Base-by-base conservation (phyloP, 768 basidiomycete species). In the Agaricus subrufescens region DNA sequence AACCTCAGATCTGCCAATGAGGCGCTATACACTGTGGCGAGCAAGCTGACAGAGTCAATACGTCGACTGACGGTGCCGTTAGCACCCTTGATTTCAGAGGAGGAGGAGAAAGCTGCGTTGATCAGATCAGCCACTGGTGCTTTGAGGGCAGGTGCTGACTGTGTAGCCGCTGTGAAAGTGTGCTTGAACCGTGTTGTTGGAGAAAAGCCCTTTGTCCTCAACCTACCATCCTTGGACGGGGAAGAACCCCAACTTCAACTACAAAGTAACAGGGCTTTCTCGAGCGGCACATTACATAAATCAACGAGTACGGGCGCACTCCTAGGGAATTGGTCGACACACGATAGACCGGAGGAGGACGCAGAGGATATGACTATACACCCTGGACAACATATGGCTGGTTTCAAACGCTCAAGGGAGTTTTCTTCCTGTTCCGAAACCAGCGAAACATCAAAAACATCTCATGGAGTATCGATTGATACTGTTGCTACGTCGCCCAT, bases 51-150 rank as follows among this genome's bases (percentile, higher is more conserved):
- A 52, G 89, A 95, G 63, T 86, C 91, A 4, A 90, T 96, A 25
- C 85, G 93, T 55, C 74, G 84, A 51, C 81, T 97, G 39, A 90
- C 91, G 8, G 59, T 75, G 26, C 75, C 76, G 4, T 63, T 75
- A 49, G 70, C 76, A 19, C 70, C 77, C 1, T 67, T 70, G 26
- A 71, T 81, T 65, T 79, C 83, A 43, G 91, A 94, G 72, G 95
- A 98, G 61, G 81, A 85, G 48, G 91, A 95, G 68, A 92, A 91
- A 69, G 78, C 81, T 52, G 74, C 77, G 1, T 71, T 97, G 51
- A 77, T 98, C 60, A 82, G 86, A 54, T 87, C 86, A n/a, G 93
- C 95, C 8, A 97, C 96, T 4, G 83, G 81, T 46, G 91, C 94
- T 4, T 75, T 95, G 57, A 89, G 92, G 66, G 85, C 90, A 27